A percentile compares a stretch with the other conserved stretches of the same genome.
Evolutionary conservation across 345 rosid genomes (phyloP).

Genomic region (Barbarea vulgaris): DNA sequence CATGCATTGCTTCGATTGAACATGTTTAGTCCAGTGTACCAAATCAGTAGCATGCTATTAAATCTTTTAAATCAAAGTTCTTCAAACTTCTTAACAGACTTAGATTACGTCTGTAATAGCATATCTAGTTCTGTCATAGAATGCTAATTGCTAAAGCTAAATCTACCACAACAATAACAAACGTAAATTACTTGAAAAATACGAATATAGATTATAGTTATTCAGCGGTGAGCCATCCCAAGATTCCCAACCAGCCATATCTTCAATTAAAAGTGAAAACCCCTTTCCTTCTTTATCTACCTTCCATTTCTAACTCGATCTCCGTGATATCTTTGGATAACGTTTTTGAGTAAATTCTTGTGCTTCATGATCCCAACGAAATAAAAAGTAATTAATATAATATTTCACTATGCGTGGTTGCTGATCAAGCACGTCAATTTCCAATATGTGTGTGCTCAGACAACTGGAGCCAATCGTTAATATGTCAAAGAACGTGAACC

Average conservation of each 20-base stretch:
- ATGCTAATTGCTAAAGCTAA: not conserved
- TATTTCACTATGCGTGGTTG: conserved; percentile 40
- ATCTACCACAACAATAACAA: not conserved
- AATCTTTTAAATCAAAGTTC: too few relatives aligned
- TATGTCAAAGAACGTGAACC: conserved; percentile 43
- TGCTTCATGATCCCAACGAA: conserved; percentile 23
- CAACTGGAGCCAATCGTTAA: conserved; percentile 18
- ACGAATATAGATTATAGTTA: not conserved
- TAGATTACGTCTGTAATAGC: not conserved
- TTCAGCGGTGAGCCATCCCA: not conserved
- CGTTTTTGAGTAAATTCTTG: conserved; percentile 19
- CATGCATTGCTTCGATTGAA: not conserved
- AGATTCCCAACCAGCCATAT: conserved; percentile 4
- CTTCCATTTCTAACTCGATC: conserved; percentile 10
- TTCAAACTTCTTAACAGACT: not conserved
- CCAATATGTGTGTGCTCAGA: conserved; percentile 20
- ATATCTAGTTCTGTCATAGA: not conserved
- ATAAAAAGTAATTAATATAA: not conserved
- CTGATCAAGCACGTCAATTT: conserved; percentile 54
- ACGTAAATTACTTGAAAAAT: not conserved
- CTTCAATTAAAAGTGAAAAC: not conserved
- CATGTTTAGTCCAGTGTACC: not conserved
- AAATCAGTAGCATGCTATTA: not conserved
- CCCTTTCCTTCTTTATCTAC: not conserved
- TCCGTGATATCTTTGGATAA: conserved; percentile 28